Base-by-base conservation (phyloP, 805 yeast genomes). In the Wickerhamomyces pijperi region DNA sequence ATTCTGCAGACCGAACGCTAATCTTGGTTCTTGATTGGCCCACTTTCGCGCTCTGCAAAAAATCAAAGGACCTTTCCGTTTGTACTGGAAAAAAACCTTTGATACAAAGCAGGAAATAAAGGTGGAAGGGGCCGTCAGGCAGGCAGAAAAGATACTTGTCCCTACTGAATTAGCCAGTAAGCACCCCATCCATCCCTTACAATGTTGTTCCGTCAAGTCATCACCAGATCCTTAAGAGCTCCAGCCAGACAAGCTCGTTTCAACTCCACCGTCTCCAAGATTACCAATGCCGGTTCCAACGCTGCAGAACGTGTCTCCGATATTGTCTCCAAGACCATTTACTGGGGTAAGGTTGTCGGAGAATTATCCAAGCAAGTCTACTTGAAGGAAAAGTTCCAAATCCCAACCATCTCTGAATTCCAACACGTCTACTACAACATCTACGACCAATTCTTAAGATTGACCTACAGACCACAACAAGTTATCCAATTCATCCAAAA, bases 341-440 rank as follows among this genome's bases (percentile, higher is more conserved):
- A 85, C 82, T 92, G 92, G 83, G 67, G 78, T 41, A 74, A 73
- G 52, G 76, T 72, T 35, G 59, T 68, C 37, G 68, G 61, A 42
- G 76, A 74, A 55, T 47, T 72, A 35, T 67, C 74, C 17, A 64
- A 64, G 52, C 68, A 65, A 63, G 83, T 92, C 46, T 92, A 90
- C 76, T 66, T 78, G 58, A 82, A 83, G 64, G 98, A 92, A 69
- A 94, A 87, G 47, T 68, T 92, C 53, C 84, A 94, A 45, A 97
- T 97, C 47, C 98, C 98, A 54, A 60, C 85, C 33, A 54, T 71
- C 45, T 72, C 74, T 41, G 86, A 86, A 61, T 71, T 90, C 68
- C 79, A 82, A 67, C 66, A 72, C 48, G 85, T 83, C 33, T 87
- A 82, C 72, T 61, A 71, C 49, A 56, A 65, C 21, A 51, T 77